These are phyloP conservation scores for Apophysomyces ossiformis DNA, from an alignment of 371 early-diverging fungal species.

Conservation along the genomic window DNA sequence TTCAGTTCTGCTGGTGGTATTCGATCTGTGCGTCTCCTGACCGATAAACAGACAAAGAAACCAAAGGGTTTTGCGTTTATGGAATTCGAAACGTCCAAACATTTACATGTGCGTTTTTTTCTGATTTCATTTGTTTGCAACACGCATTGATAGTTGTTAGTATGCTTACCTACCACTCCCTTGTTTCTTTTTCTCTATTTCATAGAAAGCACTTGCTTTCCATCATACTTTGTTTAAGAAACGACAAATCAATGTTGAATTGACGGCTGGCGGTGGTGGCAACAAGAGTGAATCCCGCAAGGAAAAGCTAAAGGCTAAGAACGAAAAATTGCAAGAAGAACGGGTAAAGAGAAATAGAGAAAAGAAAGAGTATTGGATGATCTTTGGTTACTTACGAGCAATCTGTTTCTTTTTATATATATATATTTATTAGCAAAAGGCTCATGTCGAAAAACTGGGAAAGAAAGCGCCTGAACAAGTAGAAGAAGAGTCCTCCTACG, in stretches of 20 bases:
- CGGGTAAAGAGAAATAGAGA: constrained; percentile 49
- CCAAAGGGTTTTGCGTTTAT: constrained; percentile 82
- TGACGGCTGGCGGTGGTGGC: constrained; percentile 86
- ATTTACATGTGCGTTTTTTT: constrained; percentile 52
- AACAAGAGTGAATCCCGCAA: constrained; percentile 66
- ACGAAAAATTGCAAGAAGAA: constrained; percentile 69
- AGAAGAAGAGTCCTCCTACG: neutral
- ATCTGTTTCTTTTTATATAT: too few species aligned
- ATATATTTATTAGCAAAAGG: neutral
- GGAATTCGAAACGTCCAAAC: constrained; percentile 65
- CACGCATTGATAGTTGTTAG: neutral
- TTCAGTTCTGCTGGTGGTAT: constrained; percentile 64
- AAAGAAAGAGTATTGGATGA: neutral
- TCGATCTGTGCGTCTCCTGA: constrained; percentile 68
- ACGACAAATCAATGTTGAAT: constrained; percentile 77
- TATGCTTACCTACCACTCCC: too few species aligned
- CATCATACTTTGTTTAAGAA: constrained; percentile 70
- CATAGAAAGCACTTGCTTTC: constrained; percentile 68
- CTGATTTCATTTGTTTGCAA: neutral
- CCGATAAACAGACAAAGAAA: constrained; percentile 75
- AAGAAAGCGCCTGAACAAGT: neutral
- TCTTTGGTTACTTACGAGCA: too few species aligned
- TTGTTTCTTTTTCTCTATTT: neutral
- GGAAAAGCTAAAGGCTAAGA: constrained; percentile 67
- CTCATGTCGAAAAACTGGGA: neutral